phyloP scores from a whole-genome alignment of 495 filamentous ascomycete genomes.

The Penicillium verhagenii region DNA sequence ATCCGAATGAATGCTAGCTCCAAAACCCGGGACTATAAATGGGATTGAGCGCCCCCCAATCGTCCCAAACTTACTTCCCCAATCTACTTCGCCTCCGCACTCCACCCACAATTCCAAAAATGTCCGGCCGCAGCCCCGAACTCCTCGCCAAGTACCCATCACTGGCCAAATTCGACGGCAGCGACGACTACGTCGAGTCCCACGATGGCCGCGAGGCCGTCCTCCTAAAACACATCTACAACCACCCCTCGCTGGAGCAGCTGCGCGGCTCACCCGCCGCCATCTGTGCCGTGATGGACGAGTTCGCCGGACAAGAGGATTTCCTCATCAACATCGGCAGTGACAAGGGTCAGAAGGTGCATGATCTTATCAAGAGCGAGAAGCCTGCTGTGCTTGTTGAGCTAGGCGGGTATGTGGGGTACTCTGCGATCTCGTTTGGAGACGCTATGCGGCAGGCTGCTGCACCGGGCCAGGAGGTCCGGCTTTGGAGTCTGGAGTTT shows the following conservation, averaged over 20 bases:
- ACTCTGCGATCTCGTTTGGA: constrained; percentile 66
- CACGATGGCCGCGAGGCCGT: constrained; percentile 68
- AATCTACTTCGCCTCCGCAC: background rate
- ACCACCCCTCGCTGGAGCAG: constrained; percentile 44
- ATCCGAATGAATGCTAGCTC: background rate
- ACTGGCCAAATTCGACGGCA: constrained; percentile 1
- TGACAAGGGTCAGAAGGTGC: constrained; percentile 61
- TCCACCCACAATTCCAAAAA: background rate
- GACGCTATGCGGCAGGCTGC: constrained; percentile 53
- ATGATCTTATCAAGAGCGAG: constrained; percentile 52
- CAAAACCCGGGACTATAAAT: background rate
- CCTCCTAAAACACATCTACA: constrained; percentile 60
- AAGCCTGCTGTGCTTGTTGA: constrained; percentile 63
- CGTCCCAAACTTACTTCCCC: background rate
- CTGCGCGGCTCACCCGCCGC: constrained; percentile 55
- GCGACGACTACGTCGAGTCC: constrained; percentile 6
- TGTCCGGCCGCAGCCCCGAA: constrained; percentile 1
- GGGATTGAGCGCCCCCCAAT: background rate
- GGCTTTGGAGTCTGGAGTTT: constrained; percentile 62
- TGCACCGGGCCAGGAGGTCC: constrained; percentile 22
- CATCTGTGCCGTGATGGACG: constrained; percentile 63
- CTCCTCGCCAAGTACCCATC: constrained; percentile 9
- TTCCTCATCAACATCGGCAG: constrained; percentile 76
- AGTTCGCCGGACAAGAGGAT: constrained; percentile 58
- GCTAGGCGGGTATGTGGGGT: constrained; percentile 70